Base-by-base conservation (phyloP, 2,329 filamentous ascomycete species). In the Colletotrichum cordylinicola region DNA sequence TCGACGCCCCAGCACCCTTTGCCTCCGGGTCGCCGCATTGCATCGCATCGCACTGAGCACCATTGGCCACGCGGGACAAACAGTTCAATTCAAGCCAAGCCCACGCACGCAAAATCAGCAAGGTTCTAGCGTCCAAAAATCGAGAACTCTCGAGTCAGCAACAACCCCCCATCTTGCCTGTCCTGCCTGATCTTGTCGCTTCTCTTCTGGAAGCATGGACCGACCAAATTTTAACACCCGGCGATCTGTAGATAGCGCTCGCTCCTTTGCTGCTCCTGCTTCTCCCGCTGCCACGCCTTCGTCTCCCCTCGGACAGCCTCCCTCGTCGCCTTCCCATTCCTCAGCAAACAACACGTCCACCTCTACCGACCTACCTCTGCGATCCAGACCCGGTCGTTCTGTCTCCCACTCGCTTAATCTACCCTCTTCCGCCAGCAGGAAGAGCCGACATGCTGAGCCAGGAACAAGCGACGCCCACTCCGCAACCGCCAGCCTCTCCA, bases 401-500 rank as follows among this genome's bases (percentile, higher is more conserved):
- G 73, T 79, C 21, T 82, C 82, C 16, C 82, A 82, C 74, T 79
- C 79, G 35, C 88, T 85, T 77, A 85, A 81, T 76, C 81, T 91
- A 76, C 86, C 88, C 74, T 87, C 89, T 77, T 86, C 88, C 69
- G 85, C 87, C 35, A 84, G 83, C 78, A 89, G 89, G 76, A 94
- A 93, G 83, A 87, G 88, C 78, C 87, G 89, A 71, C 88, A 91
- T 82, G 89, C 89, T 72, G 91, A 94, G 80, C 88, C 92, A 39
- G 90, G 90, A 78, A 90, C 89, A 35, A 90, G 89, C 76, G 88
- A 89, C 72, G 87, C 87, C 77, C 88, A 90, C 82, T 88, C 90
- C 77, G 91, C 92, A 74, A 88, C 89, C 80, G 88, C 92, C 72
- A 93, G 88, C 82, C 87, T 93, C 76, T 93, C 91, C 78, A 93